phyloP scores from a whole-genome alignment of 225 moss, liverwort and hornwort species.

The Anthoceros angustus region DNA sequence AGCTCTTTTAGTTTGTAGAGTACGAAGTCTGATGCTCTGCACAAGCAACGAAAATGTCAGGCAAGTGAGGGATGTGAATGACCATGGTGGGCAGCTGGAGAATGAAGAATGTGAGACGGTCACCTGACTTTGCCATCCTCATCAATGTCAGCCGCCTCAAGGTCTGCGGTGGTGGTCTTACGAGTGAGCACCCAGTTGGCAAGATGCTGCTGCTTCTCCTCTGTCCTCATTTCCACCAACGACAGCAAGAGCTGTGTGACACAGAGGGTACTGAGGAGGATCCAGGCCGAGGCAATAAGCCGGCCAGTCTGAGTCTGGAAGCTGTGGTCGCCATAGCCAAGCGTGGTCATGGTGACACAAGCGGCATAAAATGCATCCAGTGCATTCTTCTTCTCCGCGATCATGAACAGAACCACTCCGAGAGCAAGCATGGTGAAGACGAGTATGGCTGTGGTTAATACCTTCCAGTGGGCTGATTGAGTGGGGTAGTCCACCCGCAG shows the following conservation, averaged over 20 bases:
- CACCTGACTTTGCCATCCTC: conserved; percentile 53
- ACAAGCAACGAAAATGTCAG: background rate
- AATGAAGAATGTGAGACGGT: background rate
- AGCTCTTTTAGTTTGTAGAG: conserved; percentile 76
- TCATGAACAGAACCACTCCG: conserved; percentile 19
- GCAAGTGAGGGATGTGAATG: background rate
- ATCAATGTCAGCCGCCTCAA: conserved; percentile 63
- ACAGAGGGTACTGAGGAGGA: conserved; percentile 49
- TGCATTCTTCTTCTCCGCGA: conserved; percentile 32
- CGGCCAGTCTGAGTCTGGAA: conserved; percentile 47
- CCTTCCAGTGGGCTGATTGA: conserved; percentile 42
- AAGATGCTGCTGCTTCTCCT: conserved; percentile 36
- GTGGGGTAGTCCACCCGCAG: conserved; percentile 18
- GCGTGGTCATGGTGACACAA: conserved; percentile 67
- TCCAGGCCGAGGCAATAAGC: conserved; percentile 60
- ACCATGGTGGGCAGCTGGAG: background rate
- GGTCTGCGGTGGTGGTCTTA: conserved; percentile 40
- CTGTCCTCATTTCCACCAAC: conserved; percentile 44
- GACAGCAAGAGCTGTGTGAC: conserved; percentile 65
- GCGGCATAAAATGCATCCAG: conserved; percentile 56
- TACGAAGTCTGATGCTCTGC: conserved; percentile 51
- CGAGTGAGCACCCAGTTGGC: conserved; percentile 58
- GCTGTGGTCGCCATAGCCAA: conserved; percentile 70
- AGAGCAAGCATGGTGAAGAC: conserved; percentile 18
- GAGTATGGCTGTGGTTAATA: conserved; percentile 26